These are phyloP conservation scores for Patellaria atrata DNA, from an alignment of 495 filamentous ascomycete genomes.

Conservation along the genomic window DNA sequence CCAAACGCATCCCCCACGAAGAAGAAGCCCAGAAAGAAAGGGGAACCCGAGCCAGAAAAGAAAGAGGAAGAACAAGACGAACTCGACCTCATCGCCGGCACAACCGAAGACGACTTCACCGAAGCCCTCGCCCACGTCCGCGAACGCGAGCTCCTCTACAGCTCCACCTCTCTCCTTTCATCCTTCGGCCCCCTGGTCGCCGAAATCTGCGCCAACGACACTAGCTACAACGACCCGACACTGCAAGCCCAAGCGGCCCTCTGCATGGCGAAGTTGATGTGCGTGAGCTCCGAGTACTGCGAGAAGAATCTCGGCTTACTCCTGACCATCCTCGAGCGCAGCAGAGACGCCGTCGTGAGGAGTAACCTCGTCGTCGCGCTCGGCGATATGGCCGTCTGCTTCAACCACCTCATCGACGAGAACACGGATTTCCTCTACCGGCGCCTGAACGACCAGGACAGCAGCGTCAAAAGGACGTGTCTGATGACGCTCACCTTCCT, in stretches of 20 bases:
- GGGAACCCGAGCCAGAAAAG: constrained; percentile 33
- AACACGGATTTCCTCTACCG: constrained; percentile 98
- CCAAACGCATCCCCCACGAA: constrained; percentile 30
- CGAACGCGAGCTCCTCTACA: constrained; percentile 85
- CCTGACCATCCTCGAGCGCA: constrained; percentile 95
- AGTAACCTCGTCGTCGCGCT: constrained; percentile 94
- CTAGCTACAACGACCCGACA: constrained; percentile 68
- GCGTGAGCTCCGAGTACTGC: constrained; percentile 68
- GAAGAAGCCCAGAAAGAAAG: constrained; percentile 30
- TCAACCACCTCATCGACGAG: constrained; percentile 98
- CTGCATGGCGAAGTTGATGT: constrained; percentile 98
- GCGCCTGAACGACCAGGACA: constrained; percentile 73
- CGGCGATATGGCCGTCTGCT: constrained; percentile 98
- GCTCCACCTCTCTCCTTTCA: constrained; percentile 65
- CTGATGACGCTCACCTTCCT: constrained; percentile 98
- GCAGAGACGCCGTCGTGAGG: constrained; percentile 72
- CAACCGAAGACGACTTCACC: constrained; percentile 95
- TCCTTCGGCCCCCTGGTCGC: constrained; percentile 82
- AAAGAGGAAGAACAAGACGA: constrained; percentile 50
- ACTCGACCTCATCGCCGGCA: constrained; percentile 90
- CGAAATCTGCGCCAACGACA: constrained; percentile 91
- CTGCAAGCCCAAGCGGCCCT: constrained; percentile 87
- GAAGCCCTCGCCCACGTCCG: constrained; percentile 91
- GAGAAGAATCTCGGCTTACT: constrained; percentile 84
- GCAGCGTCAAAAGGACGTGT: constrained; percentile 89